Conservation (phyloP, 2,329 filamentous ascomycete genomes). For the Dactylellina haptotyla region DNA sequence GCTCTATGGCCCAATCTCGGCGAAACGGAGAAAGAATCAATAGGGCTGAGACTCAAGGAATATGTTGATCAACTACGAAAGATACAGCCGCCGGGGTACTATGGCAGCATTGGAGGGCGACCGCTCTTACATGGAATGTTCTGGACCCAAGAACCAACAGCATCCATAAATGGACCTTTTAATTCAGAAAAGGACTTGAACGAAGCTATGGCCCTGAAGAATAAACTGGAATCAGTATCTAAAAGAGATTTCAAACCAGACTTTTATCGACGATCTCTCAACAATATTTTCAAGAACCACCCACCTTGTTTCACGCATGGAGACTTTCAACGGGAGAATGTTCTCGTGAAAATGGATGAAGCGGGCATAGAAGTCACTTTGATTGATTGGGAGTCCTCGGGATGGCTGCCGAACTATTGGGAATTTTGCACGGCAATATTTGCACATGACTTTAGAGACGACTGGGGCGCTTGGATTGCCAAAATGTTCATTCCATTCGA, state of each 20-base stretch:
- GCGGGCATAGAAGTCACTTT: neutral
- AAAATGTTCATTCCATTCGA: neutral
- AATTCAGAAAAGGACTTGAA: neutral
- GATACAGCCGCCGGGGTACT: neutral
- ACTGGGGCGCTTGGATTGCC: neutral
- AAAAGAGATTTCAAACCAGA: neutral
- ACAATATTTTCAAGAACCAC: neutral
- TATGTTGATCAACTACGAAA: neutral
- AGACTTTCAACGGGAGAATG: neutral
- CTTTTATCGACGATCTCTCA: neutral
- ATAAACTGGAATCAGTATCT: neutral
- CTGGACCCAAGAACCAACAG: neutral
- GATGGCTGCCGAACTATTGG: constrained; percentile 11
- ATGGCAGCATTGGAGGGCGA: neutral
- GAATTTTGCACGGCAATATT: neutral
- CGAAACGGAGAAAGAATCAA: neutral
- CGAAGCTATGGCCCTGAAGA: neutral
- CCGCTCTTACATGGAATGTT: neutral
- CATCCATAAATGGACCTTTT: neutral
- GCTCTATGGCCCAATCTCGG: neutral
- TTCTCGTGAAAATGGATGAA: neutral
- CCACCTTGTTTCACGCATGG: constrained; percentile 4
- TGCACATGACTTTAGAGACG: neutral
- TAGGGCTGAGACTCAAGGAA: neutral
- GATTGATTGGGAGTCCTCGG: constrained; percentile 6